Evolutionary conservation across 2,329 filamentous ascomycete species (phyloP).

Genomic region (Aspergillus ibericus): DNA sequence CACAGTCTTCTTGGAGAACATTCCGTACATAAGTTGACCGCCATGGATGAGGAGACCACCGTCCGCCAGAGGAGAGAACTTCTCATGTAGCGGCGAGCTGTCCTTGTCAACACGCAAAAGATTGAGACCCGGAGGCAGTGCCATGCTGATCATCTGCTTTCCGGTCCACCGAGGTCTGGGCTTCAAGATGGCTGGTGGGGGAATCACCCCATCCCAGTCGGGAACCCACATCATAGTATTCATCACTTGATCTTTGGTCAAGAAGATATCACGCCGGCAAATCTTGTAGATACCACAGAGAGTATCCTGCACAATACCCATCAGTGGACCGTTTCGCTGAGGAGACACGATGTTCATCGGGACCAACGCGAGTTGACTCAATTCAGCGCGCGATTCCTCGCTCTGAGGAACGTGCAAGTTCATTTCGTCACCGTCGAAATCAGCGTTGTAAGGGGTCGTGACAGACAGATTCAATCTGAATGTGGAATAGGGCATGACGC

Average conservation of each 20-base stretch:
- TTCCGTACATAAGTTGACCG: conserved; percentile 85
- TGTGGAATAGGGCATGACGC: conserved; percentile 98
- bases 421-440: conserved; percentile 99
- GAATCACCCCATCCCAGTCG: conserved; percentile 94
- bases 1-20: conserved; percentile 90
- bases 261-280: conserved; percentile 85
- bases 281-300: conserved; percentile 97
- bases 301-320: conserved; percentile 99
- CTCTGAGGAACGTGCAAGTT: conserved; percentile 99
- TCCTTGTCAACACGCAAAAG: conserved; percentile 66
- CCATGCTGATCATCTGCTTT: conserved; percentile 94
- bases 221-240: conserved; percentile 97
- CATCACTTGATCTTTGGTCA: conserved; percentile 90
- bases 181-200: conserved; percentile 89
- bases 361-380: conserved; percentile 95
- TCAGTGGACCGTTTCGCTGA: conserved; percentile 92
- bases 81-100: conserved; percentile 52
- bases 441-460: conserved; percentile 97
- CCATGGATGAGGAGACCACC: conserved; percentile 79
- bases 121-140: conserved; percentile 84
- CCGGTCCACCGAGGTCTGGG: conserved; percentile 93
- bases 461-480: conserved; percentile 97
- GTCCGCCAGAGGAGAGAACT: conserved; percentile 67
- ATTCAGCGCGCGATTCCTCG: conserved; percentile 92
- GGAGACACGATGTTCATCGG: conserved; percentile 97